Conservation (phyloP, 1,139 yeast genomes). For the Taphrina flavorubra region DNA sequence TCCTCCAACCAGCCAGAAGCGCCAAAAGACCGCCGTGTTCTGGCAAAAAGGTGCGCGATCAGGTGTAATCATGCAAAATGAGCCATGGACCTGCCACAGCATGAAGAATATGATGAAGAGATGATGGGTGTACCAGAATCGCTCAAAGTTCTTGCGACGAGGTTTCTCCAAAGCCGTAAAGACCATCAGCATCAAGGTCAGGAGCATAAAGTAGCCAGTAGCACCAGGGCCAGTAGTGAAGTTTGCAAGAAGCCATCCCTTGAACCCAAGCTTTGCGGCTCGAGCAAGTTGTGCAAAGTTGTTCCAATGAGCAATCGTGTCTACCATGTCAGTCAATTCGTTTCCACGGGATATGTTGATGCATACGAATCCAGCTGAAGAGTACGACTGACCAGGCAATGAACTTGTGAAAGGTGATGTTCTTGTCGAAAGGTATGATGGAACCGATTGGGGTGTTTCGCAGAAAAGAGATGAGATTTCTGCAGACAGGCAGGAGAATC, state of each 20-base stretch:
- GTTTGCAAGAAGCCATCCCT: constrained; percentile 29
- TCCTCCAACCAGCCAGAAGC: constrained; percentile 36
- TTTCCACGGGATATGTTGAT: background rate
- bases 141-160: constrained; percentile 32
- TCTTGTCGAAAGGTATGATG: constrained; percentile 40
- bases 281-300: constrained; percentile 35
- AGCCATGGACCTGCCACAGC: constrained; percentile 39
- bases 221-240: constrained; percentile 40
- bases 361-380: constrained; percentile 37
- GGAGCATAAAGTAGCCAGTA: constrained; percentile 37
- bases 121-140: constrained; percentile 41
- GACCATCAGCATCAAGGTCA: constrained; percentile 29
- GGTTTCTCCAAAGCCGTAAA: constrained; percentile 35
- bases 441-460: constrained; percentile 34
- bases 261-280: constrained; percentile 22
- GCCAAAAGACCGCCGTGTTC: constrained; percentile 31
- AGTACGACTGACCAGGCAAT: constrained; percentile 38
- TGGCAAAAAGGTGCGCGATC: constrained; percentile 39
- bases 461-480: constrained; percentile 34
- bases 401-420: constrained; percentile 38
- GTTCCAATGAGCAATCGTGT: constrained; percentile 34
- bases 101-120: constrained; percentile 39
- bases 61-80: constrained; percentile 41
- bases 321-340: background rate
- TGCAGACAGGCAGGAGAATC: constrained; percentile 40